These are phyloP conservation scores for Lachnellula hyalina DNA, from an alignment of 2,329 filamentous ascomycete species.

Conservation along the genomic window DNA sequence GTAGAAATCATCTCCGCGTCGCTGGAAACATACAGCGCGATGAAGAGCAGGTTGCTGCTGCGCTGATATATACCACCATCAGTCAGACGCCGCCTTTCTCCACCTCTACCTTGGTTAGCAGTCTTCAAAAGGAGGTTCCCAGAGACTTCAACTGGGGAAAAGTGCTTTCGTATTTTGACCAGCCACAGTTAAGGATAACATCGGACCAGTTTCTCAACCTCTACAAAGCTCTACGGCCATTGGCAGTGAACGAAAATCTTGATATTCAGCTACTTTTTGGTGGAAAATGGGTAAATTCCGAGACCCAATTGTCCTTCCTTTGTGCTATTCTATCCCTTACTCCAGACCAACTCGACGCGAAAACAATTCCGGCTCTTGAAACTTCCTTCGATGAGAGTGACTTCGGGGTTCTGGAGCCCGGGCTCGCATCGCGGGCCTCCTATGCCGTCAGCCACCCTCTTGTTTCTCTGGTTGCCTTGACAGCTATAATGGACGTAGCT, in stretches of 20 bases:
- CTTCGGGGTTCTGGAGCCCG: constrained; percentile 55
- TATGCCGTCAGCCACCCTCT: constrained; percentile 77
- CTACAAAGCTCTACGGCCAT: constrained; percentile 70
- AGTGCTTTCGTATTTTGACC: constrained; percentile 75
- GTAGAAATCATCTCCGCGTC: constrained; percentile 48
- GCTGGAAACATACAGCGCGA: constrained; percentile 57
- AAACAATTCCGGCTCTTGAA: constrained; percentile 75
- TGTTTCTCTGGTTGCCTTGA: constrained; percentile 80
- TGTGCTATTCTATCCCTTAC: constrained; percentile 76
- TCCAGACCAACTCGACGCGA: constrained; percentile 73
- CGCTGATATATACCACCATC: constrained; percentile 62
- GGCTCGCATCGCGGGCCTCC: constrained; percentile 54
- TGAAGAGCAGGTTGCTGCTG: constrained; percentile 77
- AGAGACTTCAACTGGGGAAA: constrained; percentile 63
- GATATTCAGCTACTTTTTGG: constrained; percentile 91
- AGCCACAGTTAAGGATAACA: constrained; percentile 68
- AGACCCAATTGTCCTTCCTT: constrained; percentile 91
- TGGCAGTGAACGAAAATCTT: constrained; percentile 62
- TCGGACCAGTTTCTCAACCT: constrained; percentile 75
- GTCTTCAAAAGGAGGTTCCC: constrained; percentile 56
- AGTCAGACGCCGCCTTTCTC: constrained; percentile 52
- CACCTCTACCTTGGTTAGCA: constrained; percentile 52
- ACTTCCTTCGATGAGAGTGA: constrained; percentile 66
- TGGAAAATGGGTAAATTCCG: constrained; percentile 75
- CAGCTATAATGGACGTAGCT: constrained; percentile 60